Percentiles rank a stretch among this genome's conserved stretches.
Conservation (phyloP, 2,329 filamentous ascomycete species). For the Pezicula rhizophila region DNA sequence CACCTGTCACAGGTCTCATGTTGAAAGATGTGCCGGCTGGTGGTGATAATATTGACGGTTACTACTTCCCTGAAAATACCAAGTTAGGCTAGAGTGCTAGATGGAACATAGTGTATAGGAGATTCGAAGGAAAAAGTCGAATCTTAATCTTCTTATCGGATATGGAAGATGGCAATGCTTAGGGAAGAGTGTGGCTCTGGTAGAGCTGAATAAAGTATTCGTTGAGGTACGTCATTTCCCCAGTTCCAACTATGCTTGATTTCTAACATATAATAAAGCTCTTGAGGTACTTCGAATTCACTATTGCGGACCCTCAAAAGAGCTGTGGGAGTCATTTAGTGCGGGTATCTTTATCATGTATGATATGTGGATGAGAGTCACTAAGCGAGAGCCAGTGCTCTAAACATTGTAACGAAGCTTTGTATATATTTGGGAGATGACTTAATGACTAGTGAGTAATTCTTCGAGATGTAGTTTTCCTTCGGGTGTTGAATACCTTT, state of each 20-base stretch:
- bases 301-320: neutral
- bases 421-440: too few relatives aligned
- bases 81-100: constrained; percentile 32
- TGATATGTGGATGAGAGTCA: constrained; percentile 1
- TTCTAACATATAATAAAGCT: neutral
- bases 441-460: too few relatives aligned
- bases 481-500: too few relatives aligned
- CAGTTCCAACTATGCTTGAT: neutral
- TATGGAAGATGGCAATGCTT: constrained; percentile 27
- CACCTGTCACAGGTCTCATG: constrained; percentile 30
- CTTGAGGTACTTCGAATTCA: neutral
- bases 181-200: constrained; percentile 25
- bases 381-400: neutral
- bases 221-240: constrained; percentile 17
- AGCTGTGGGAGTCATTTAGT: neutral
- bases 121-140: constrained; percentile 30
- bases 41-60: constrained; percentile 8
- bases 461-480: too few relatives aligned
- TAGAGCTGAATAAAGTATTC: constrained; percentile 28
- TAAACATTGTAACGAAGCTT: too few relatives aligned
- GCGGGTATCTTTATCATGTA: neutral
- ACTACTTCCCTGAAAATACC: constrained; percentile 6
- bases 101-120: constrained; percentile 16
- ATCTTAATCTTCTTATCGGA: constrained; percentile 32
- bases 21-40: constrained; percentile 9